A percentile compares a stretch with the other conserved stretches of the same genome.
Conservation (phyloP, 2,329 filamentous ascomycete species). For the Nothopassalora personata region DNA sequence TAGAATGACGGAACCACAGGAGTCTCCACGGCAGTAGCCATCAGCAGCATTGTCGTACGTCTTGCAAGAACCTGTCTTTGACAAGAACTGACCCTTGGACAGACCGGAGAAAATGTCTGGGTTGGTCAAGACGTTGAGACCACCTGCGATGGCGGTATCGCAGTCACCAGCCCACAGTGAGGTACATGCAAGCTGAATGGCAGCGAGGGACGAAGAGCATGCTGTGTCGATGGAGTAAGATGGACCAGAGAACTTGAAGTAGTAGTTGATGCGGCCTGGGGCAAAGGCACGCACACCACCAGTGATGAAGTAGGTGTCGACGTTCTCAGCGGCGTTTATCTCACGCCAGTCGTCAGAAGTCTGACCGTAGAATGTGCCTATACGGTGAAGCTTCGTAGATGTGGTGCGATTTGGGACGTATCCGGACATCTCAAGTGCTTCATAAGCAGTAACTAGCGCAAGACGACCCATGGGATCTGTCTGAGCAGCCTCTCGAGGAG, state of each 20-base stretch:
- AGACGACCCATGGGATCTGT: constrained; percentile 78
- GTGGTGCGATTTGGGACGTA: constrained; percentile 68
- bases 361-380: constrained; percentile 70
- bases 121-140: constrained; percentile 72
- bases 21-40: constrained; percentile 77
- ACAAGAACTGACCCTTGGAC: constrained; percentile 71
- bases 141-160: constrained; percentile 75
- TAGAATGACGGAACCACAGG: constrained; percentile 66
- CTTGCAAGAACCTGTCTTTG: constrained; percentile 69
- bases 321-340: constrained; percentile 65
- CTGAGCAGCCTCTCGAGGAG: constrained; percentile 70
- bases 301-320: constrained; percentile 64
- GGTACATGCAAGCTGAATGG: constrained; percentile 66
- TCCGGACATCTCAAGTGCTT: constrained; percentile 75
- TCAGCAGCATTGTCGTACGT: constrained; percentile 77
- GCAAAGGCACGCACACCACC: constrained; percentile 58
- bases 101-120: constrained; percentile 74
- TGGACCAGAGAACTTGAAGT: constrained; percentile 70
- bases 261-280: constrained; percentile 66
- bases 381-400: constrained; percentile 58
- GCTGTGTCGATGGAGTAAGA: constrained; percentile 72
- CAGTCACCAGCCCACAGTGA: constrained; percentile 70
- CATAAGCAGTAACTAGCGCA: constrained; percentile 70
- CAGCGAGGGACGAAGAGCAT: constrained; percentile 68
- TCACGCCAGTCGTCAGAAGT: constrained; percentile 74